Percentiles rank a stretch among this genome's conserved stretches.
These are phyloP conservation scores for Phlyctochytrium bullatum DNA, from an alignment of 192 early-diverging fungal species.

Conservation along the genomic window DNA sequence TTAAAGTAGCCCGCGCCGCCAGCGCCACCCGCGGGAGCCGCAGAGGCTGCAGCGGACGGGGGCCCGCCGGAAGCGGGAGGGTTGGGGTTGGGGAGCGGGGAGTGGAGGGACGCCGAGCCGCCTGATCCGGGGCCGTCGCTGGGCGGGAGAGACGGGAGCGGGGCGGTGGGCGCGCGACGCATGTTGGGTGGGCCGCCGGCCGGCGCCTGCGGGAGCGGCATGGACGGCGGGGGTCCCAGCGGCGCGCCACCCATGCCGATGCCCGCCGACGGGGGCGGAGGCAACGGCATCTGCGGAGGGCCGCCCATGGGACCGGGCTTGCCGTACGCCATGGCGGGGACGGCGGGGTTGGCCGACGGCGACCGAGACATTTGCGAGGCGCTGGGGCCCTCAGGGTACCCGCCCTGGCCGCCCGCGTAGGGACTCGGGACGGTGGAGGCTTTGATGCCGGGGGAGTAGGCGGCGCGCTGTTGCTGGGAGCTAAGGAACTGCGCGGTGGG, in stretches of 20 bases:
- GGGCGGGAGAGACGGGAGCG: not conserved
- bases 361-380: not conserved
- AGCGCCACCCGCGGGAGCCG: conserved; percentile 17
- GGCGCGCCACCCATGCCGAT: not conserved
- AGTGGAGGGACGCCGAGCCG: not conserved
- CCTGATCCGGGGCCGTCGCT: not conserved
- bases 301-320: not conserved
- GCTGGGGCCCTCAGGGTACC: not conserved
- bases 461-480: not conserved
- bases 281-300: not conserved
- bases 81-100: conserved; percentile 17
- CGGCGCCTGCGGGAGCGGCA: not conserved
- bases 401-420: not conserved
- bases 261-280: not conserved
- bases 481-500: not conserved
- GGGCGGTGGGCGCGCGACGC: conserved; percentile 2
- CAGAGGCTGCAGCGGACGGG: conserved; percentile 1
- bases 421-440: not conserved
- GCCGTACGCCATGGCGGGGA: no score
- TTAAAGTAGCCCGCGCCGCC: conserved; percentile 46
- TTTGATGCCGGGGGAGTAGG: not conserved
- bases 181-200: conserved; percentile 5
- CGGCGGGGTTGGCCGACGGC: not conserved
- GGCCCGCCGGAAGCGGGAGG: conserved; percentile 6
- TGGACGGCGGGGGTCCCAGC: not conserved